Base-by-base conservation (phyloP, 768 basidiomycete genomes). In the Trametes cingulata region DNA sequence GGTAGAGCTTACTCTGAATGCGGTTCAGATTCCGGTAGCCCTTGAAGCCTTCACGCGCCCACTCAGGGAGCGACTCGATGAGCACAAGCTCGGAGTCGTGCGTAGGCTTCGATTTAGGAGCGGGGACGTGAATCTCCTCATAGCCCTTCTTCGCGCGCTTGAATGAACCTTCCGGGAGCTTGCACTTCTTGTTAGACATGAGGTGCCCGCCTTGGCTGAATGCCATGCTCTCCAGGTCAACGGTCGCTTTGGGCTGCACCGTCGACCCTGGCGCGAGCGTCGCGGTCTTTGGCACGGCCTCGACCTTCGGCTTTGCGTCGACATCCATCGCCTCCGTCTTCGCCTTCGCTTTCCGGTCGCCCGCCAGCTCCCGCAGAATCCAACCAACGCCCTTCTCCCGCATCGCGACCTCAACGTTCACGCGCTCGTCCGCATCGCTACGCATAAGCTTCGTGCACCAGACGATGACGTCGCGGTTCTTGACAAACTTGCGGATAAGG, bases 121-220 rank as follows among this genome's bases (percentile, higher is more conserved):
- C 89, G 4, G 95, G 95, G 0, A 99, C 92, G 63, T 98, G 95
- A 33, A 99, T 95, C 73, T 99, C 97, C 72, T 98, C 97, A 72
- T 91, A 98, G 1, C 97, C 95, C 73, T 99, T 99, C 75, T 90
- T 88, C 17, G 91, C 84, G 46, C 96, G 89, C 76, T 98, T 98
- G 82, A 98, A 95, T 15, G 95, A 97, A 4, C 97, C 97, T 40
- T 97, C 94, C 0, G 97, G 97, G 3, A 98, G 86, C 72, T 95
- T 97, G 77, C 90, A 92, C 77, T 98, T 98, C 76, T 98, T 98
- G 78, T 98, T 98, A 15, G 93, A 93, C 96, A 98, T 99, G 61
- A 98, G 77, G 61, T 98, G 95, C 0, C 93, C 95, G 22, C 95
- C 97, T 68, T 98, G 95, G 46, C 86, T 86, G 76, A 99, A 99